A percentile compares a stretch with the other conserved stretches of the same genome.
phyloP scores from a whole-genome alignment of 805 yeast genomes.

The Saturnispora sekii region DNA sequence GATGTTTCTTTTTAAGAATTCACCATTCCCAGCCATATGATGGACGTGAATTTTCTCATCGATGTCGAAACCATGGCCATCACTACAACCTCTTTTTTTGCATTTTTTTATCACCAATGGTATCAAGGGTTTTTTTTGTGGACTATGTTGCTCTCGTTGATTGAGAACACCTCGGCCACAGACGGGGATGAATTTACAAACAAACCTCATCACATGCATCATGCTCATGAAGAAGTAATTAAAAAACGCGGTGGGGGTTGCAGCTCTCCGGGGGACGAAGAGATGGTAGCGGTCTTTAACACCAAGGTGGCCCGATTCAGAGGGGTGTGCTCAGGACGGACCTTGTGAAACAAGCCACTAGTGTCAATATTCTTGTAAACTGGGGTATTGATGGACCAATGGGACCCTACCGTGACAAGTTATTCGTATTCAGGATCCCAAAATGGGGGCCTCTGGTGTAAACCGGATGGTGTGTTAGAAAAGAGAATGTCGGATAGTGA shows the following conservation, averaged over 20 bases:
- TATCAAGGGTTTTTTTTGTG: not conserved
- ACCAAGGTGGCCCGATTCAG: constrained; percentile 49
- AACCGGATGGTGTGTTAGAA: constrained; percentile 55
- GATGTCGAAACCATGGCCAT: not conserved
- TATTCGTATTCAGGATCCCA: constrained; percentile 71
- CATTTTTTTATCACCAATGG: not conserved
- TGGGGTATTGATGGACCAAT: constrained; percentile 84
- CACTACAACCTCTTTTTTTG: not conserved
- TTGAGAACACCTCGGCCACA: not conserved
- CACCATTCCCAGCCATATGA: too few relatives aligned
- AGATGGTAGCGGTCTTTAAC: constrained; percentile 50
- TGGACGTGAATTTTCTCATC: too few relatives aligned
- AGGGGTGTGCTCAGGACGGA: constrained; percentile 85
- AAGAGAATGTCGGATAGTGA: constrained; percentile 47
- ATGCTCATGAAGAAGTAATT: constrained; percentile 2
- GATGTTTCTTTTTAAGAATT: not conserved
- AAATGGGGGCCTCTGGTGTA: constrained; percentile 78
- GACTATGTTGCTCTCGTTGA: not conserved
- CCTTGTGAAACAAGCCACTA: constrained; percentile 64
- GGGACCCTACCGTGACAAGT: constrained; percentile 70
- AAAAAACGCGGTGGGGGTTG: constrained; percentile 29
- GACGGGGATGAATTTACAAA: not conserved
- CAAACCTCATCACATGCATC: constrained; percentile 11
- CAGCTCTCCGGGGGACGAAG: constrained; percentile 55
- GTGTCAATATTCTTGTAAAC: constrained; percentile 89